Percentiles rank a stretch among this genome's conserved stretches.
Evolutionary conservation across 106 monocot genomes (phyloP).

Genomic region (Platanthera zijinensis): DNA sequence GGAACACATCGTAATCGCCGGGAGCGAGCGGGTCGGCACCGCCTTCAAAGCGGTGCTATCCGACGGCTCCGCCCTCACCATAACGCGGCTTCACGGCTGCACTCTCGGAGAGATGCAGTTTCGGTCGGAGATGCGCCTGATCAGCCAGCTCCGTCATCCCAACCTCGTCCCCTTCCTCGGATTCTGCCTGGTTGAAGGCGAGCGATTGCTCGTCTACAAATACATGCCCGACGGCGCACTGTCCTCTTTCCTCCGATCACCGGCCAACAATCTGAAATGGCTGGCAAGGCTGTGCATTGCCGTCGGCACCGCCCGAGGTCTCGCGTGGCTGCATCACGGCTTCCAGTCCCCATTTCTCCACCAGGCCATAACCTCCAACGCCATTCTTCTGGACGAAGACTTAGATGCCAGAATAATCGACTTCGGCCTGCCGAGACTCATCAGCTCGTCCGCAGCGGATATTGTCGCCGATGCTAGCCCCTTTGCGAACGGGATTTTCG

Average conservation of each 20-base stretch:
- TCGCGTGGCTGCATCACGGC: constrained; percentile 44
- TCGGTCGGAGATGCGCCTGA: constrained; percentile 25
- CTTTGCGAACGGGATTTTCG: constrained; percentile 28
- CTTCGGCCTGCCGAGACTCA: constrained; percentile 22
- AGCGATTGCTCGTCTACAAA: constrained; percentile 44
- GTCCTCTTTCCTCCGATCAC: constrained; percentile 3
- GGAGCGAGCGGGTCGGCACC: constrained; percentile 27
- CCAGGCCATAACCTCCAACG: constrained; percentile 20
- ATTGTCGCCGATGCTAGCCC: constrained; percentile 7
- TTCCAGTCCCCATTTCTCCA: constrained; percentile 28
- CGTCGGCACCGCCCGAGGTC: not conserved
- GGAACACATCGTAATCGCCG: constrained; percentile 28
- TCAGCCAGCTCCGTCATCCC: constrained; percentile 62
- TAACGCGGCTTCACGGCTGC: constrained; percentile 40
- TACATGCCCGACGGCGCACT: constrained; percentile 36
- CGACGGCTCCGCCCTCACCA: constrained; percentile 62
- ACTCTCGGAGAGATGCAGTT: constrained; percentile 43
- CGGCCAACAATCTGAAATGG: constrained; percentile 21
- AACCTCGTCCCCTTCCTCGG: constrained; percentile 61
- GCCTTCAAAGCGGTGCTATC: constrained; percentile 43
- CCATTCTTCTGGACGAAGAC: constrained; percentile 49
- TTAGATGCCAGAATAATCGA: constrained; percentile 41
- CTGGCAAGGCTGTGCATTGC: constrained; percentile 24
- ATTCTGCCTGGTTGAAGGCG: constrained; percentile 32
- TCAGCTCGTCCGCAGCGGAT: not conserved